These are phyloP conservation scores for Amanita rimosa DNA, from an alignment of 768 basidiomycete species.

Conservation along the genomic window DNA sequence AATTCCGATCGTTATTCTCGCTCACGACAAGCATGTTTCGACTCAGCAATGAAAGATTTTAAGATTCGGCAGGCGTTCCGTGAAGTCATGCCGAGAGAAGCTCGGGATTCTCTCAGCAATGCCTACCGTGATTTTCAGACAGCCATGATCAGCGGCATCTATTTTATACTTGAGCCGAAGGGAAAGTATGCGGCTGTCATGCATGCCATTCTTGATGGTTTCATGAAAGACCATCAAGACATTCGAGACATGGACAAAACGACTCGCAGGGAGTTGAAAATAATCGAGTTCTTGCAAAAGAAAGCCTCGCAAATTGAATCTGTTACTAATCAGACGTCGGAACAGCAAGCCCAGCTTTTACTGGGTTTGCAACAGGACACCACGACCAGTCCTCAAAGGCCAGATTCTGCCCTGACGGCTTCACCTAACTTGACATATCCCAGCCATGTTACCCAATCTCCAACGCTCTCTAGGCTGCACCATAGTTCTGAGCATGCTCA, in stretches of 20 bases:
- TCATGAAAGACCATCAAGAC: slow-evolving; percentile 57
- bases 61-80: slow-evolving; percentile 64
- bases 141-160: slow-evolving; percentile 84
- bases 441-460: slow-evolving; percentile 29
- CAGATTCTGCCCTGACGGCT: slow-evolving; percentile 17
- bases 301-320: slow-evolving; percentile 47
- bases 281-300: slow-evolving; percentile 69
- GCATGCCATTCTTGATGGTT: slow-evolving; percentile 72
- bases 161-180: slow-evolving; percentile 68
- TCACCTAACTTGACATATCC: slow-evolving; percentile 14
- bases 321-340: slow-evolving; percentile 14
- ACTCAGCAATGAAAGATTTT: slow-evolving; percentile 83
- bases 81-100: slow-evolving; percentile 48
- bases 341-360: slow-evolving; percentile 41
- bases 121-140: slow-evolving; percentile 84
- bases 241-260: slow-evolving; percentile 72
- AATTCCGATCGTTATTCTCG: slow-evolving; percentile 71
- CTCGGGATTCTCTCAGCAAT: slow-evolving; percentile 61
- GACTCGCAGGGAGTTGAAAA: slow-evolving; percentile 71
- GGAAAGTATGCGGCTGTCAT: slow-evolving; percentile 60
- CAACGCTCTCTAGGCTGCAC: slow-evolving; percentile 52
- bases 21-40: slow-evolving; percentile 81
- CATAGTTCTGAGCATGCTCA: slow-evolving; percentile 35
- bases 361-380: slow-evolving; percentile 35
- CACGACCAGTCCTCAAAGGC: slow-evolving; percentile 20